Evolutionary conservation across 2,329 filamentous ascomycete species (phyloP), one percentile per base, ranked within the genome.

Genomic region (Apiospora rasikravindrae): DNA sequence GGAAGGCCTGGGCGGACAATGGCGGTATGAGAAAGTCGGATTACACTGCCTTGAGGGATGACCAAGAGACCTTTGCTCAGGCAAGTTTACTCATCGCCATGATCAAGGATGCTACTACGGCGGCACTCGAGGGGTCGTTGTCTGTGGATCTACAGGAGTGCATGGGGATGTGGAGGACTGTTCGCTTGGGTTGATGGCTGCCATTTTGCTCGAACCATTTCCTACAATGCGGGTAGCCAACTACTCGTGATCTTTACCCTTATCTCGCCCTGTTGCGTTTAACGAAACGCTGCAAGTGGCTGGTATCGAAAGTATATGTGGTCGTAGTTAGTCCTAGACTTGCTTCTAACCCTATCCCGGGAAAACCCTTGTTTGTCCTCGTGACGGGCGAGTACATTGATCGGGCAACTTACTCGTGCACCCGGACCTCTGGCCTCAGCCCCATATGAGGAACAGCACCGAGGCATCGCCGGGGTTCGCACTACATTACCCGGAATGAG

Each of bases 131-230:
- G 74, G 87, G 86, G 0, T 85, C 84, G 0, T 72, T 89, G 70
- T 81, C 85, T 4, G 82, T 85, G 80, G 87, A 90, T 69, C 75
- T 90, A 77, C 87, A 89, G 77, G 87, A 90, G 74, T 89, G 87
- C 71, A 74, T 89, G 74, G 77, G 83, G 19, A 83, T 89, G 77
- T 89, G 87, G 88, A 85, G 82, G 74, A 85, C 83, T 70, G 86
- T 89, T 13, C 80, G 88, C 66, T 78, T 89, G 16, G 88, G 88
- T 6, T 88, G 72, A 74, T 22, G 19, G 16, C 1, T 37, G 16
- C 14, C 53, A 22, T 61, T 8, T 19, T 33, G 14, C 51, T 29
- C 6, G 51, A 19, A 57, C 16, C 26, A n/a, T 22, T 47, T 49
- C 45, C 45, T 8, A 19, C 6, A 19, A 19, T 19, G 0, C 22